Evolutionary conservation across 208 protist genomes (phyloP), one percentile per base, ranked within the genome.

Genomic region (Leishmania turanica): DNA sequence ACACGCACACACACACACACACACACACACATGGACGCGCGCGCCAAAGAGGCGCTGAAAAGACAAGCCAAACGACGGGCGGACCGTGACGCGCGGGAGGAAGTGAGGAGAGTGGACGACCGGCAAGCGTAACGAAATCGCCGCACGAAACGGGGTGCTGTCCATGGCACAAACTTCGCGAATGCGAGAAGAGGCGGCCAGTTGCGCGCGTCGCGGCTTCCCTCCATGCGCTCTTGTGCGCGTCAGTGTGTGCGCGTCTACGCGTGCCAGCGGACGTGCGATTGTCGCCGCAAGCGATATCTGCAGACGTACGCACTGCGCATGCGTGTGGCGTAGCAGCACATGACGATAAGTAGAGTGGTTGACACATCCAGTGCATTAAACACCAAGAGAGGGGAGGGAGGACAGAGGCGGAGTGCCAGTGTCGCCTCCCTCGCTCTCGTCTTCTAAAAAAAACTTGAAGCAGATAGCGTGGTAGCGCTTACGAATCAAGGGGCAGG

Each of bases 11-110:
- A 42, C 42, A 9, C 34, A 45, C 34, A 76, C 53, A 66, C 42
- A 3, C 42, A 42, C 42, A 9, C 34, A 45, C 34, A 76, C 34
- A 66, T 58, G 81, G 8, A 80, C 66, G 81, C 60, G 58, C 66
- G 37, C 7, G 19, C 47, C 77, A n/a, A 76, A 42, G 31, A 31
- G 19, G 0, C 3, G 3, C 0, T 17, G 3, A 70, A 70, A 70
- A 42, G n/a, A 42, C 42, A 54, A 15, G 13, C 49, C 49, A 1
- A 53, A 53, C 49, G 49, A 53, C 49, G 49, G 49, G 13, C 49
- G 0, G 11, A 53, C 49, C 15, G 15, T 53, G 37, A 40, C 0
- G 37, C 19, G 2, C 37, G 17, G 21, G 64, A 31, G 17, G 21
- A 0, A 2, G 27, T 31, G n/a, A n/a, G 11, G 27, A 13, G 13